Evolutionary conservation across 2,329 filamentous ascomycete genomes (phyloP).

Genomic region (Penicillium fuscoglaucum): DNA sequence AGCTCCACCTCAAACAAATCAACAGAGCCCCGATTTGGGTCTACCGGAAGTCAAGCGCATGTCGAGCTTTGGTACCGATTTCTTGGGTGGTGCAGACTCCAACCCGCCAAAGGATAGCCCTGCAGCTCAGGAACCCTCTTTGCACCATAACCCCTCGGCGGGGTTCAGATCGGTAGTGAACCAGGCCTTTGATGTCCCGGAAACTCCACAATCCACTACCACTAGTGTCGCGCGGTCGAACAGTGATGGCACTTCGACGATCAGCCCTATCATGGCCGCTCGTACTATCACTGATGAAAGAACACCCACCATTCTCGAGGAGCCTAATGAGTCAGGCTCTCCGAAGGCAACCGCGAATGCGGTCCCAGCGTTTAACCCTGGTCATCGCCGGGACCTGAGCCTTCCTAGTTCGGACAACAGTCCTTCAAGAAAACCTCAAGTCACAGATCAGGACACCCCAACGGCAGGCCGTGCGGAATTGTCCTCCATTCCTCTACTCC

Average conservation of each 20-base stretch:
- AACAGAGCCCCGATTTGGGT: constrained; percentile 23
- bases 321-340: constrained; percentile 42
- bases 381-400: constrained; percentile 59
- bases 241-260: constrained; percentile 61
- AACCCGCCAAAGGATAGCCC: constrained; percentile 14
- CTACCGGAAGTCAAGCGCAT: constrained; percentile 48
- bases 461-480: constrained; percentile 49
- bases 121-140: constrained; percentile 24
- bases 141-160: constrained; percentile 56
- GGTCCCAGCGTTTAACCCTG: constrained; percentile 49
- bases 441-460: constrained; percentile 48
- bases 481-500: constrained; percentile 38
- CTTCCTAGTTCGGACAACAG: constrained; percentile 61
- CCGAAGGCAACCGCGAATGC: constrained; percentile 20
- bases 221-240: constrained; percentile 58
- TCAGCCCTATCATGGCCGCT: constrained; percentile 63
- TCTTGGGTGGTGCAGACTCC: constrained; percentile 22
- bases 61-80: constrained; percentile 40
- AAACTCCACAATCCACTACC: constrained; percentile 56
- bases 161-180: constrained; percentile 63
- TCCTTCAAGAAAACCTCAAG: constrained; percentile 59
- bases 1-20: constrained; percentile 6
- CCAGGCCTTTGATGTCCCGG: constrained; percentile 63
- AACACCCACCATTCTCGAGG: constrained; percentile 59
- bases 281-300: constrained; percentile 42